Evolutionary conservation across 148 eudicot genomes (phyloP).

Genomic region (Chenopodium quinoa): DNA sequence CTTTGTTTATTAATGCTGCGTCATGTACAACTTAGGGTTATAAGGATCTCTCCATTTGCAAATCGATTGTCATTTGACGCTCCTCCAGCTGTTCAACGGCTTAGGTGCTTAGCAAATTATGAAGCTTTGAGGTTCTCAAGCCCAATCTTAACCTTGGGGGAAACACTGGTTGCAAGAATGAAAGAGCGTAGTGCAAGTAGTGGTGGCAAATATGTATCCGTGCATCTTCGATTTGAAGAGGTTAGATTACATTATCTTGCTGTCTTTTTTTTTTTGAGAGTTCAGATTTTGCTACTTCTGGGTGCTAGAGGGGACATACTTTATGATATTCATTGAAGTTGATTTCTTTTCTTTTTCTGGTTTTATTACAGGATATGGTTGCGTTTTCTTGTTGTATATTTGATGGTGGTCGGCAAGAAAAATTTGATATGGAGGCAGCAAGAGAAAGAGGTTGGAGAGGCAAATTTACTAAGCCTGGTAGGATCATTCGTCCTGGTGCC

Average conservation of each 20-base stretch:
- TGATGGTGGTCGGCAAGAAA: slow-evolving; percentile 83
- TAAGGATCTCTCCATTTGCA: slow-evolving; percentile 99
- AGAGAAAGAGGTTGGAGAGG: slow-evolving; percentile 99
- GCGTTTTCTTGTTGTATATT: slow-evolving; percentile 95
- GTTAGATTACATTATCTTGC: slow-evolving; percentile 40
- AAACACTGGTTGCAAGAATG: slow-evolving; percentile 83
- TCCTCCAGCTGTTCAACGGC: slow-evolving; percentile 88
- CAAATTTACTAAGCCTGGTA: slow-evolving; percentile 89
- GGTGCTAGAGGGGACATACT: background rate
- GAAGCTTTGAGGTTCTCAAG: slow-evolving; percentile 84
- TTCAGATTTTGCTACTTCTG: background rate
- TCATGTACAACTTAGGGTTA: slow-evolving; percentile 51
- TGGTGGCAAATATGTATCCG: slow-evolving; percentile 90
- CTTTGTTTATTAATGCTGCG: slow-evolving; percentile 11
- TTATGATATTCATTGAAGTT: background rate
- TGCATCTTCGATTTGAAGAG: slow-evolving; percentile 99
- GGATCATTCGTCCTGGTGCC: slow-evolving; percentile 87
- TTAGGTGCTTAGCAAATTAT: slow-evolving; percentile 91
- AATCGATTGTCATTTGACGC: slow-evolving; percentile 93
- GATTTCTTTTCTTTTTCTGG: slow-evolving; percentile 6
- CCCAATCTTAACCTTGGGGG: slow-evolving; percentile 67
- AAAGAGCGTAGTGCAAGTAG: slow-evolving; percentile 71
- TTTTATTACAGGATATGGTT: slow-evolving; percentile 81
- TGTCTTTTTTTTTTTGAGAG: background rate
- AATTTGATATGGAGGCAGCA: slow-evolving; percentile 85